These are phyloP conservation scores for Apiospora marii DNA, from an alignment of 2,329 filamentous ascomycete genomes.

Conservation along the genomic window DNA sequence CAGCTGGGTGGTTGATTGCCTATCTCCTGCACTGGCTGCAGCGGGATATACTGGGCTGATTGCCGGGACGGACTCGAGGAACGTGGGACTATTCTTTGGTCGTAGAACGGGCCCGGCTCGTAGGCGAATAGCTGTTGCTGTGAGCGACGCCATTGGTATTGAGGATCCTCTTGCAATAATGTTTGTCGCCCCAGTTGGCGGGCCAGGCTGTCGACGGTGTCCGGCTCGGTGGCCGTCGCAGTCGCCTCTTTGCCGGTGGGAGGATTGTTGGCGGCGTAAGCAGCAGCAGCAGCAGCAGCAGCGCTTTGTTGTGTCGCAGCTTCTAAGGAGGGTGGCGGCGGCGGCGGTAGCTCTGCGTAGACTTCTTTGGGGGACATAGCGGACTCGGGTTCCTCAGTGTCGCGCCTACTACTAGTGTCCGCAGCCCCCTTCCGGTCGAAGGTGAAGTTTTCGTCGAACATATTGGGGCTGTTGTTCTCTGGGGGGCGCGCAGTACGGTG, in stretches of 20 bases:
- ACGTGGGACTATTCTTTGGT: slow-evolving; percentile 18
- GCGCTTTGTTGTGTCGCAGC: slow-evolving; percentile 16
- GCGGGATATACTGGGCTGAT: neutral
- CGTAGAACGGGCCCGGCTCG: neutral
- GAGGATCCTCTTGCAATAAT: slow-evolving; percentile 27
- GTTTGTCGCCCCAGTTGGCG: slow-evolving; percentile 35
- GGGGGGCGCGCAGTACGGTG: slow-evolving; percentile 11
- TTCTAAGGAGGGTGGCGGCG: slow-evolving; percentile 18
- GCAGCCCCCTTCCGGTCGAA: slow-evolving; percentile 31
- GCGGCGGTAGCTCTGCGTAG: slow-evolving; percentile 16
- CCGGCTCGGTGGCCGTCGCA: slow-evolving; percentile 1
- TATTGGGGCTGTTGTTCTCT: slow-evolving; percentile 27
- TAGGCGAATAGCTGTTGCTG: neutral
- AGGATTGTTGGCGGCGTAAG: neutral
- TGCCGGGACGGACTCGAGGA: neutral
- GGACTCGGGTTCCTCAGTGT: slow-evolving; percentile 33
- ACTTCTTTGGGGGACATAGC: slow-evolving; percentile 29
- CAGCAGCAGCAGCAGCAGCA: neutral
- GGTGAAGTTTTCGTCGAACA: slow-evolving; percentile 36
- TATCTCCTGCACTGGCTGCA: neutral
- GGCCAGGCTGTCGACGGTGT: slow-evolving; percentile 32
- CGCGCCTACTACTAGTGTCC: neutral
- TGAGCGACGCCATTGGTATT: neutral
- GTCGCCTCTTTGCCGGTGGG: slow-evolving; percentile 6
- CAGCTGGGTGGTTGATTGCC: neutral